Evolutionary conservation across 139 green algal genomes (phyloP).

Genomic region (Bryopsis sp.): DNA sequence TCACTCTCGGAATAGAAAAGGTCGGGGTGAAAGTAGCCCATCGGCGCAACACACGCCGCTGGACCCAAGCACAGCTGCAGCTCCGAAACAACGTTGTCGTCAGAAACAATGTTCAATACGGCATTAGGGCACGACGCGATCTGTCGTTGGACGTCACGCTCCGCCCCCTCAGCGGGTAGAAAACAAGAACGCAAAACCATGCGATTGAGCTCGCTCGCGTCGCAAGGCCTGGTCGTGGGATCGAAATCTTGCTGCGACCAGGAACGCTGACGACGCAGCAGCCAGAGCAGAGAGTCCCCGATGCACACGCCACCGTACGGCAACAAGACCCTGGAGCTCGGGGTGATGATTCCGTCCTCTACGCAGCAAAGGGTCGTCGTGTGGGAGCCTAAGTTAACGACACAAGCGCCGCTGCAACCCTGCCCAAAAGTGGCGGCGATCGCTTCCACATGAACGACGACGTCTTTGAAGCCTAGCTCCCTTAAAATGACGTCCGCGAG

Average conservation of each 20-base stretch:
- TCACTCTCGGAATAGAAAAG: not conserved
- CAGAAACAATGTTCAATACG: not conserved
- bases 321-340: not conserved
- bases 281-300: not conserved
- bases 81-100: not conserved
- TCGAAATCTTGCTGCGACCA: not conserved
- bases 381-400: not conserved
- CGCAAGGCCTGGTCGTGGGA: not conserved
- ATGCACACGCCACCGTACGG: not conserved
- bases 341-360: not conserved
- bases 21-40: not conserved
- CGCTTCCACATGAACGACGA: not conserved
- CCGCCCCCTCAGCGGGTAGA: not conserved
- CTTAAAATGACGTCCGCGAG: not conserved
- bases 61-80: not conserved
- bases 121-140: not conserved
- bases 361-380: not conserved
- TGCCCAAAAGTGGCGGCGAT: not conserved
- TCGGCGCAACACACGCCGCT: not conserved
- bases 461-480: constrained; percentile 1
- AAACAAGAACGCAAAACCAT: not conserved
- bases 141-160: not conserved
- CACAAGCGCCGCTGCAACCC: not conserved
- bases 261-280: not conserved
- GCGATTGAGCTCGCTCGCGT: not conserved